phyloP scores from a whole-genome alignment of 148 eudicot genomes.

The Rhododendron simsii region DNA sequence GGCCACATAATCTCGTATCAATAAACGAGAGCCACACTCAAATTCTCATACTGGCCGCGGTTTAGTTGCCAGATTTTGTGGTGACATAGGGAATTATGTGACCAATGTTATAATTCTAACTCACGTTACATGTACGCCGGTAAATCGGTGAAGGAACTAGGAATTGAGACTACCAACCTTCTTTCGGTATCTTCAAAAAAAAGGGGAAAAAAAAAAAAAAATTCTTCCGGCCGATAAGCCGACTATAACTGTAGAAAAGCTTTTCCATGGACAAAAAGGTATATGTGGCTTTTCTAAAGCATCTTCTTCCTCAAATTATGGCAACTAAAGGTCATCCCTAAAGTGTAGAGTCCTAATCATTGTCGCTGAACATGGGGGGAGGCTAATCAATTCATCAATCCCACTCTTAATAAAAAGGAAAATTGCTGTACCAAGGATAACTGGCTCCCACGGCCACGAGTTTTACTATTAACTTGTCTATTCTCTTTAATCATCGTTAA shows the following conservation, averaged over 20 bases:
- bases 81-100: not conserved
- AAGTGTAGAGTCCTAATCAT: not conserved
- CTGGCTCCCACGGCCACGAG: not conserved
- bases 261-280: not conserved
- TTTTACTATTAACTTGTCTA: not conserved
- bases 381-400: not conserved
- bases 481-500: not conserved
- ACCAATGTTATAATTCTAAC: not conserved
- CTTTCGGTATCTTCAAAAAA: not conserved
- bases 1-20: not conserved
- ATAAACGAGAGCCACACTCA: not conserved
- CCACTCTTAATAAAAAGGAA: not conserved
- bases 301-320: constrained; percentile 4
- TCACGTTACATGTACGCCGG: not conserved
- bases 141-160: not conserved
- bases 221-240: not conserved
- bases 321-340: not conserved
- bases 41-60: not conserved
- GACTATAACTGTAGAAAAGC: not conserved
- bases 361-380: constrained; percentile 1
- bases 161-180: not conserved
- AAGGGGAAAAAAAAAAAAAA: too few relatives aligned
- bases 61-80: not conserved
- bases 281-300: not conserved
- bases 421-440: not conserved